Conservation (phyloP, 306 rosid species). For the Medicago ruthenica region DNA sequence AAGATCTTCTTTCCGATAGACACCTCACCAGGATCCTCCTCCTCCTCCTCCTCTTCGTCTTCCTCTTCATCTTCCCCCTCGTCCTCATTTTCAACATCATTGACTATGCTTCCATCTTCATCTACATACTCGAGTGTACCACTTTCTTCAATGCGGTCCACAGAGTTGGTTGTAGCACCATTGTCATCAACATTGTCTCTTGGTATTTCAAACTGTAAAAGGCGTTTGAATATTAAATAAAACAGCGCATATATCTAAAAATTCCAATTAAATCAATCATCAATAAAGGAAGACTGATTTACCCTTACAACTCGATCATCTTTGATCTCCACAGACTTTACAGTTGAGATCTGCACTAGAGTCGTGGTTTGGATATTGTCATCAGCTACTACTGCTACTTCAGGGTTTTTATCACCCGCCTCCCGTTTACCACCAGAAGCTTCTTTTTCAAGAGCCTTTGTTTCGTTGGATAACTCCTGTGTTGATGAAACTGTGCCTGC, state of each 20-base stretch:
- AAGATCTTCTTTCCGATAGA: constrained; percentile 76
- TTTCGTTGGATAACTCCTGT: constrained; percentile 40
- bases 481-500: constrained; percentile 50
- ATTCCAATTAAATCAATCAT: constrained; percentile 24
- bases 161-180: constrained; percentile 48
- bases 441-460: constrained; percentile 48
- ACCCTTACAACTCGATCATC: constrained; percentile 75
- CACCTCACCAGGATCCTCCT: constrained; percentile 58
- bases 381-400: constrained; percentile 47
- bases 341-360: constrained; percentile 52
- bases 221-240: background rate
- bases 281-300: constrained; percentile 36
- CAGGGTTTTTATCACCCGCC: constrained; percentile 46
- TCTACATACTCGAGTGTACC: constrained; percentile 48
- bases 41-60: constrained; percentile 53
- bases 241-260: background rate
- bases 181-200: constrained; percentile 50
- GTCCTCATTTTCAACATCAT: constrained; percentile 50
- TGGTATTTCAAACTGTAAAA: constrained; percentile 64
- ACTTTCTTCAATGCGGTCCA: constrained; percentile 54
- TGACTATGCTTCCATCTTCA: constrained; percentile 54
- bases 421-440: constrained; percentile 47
- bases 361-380: constrained; percentile 42
- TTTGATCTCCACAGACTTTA: constrained; percentile 48
- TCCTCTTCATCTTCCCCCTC: constrained; percentile 49